Base-by-base conservation (phyloP, 352 stramenopile genomes). In the Peronospora destructor region DNA sequence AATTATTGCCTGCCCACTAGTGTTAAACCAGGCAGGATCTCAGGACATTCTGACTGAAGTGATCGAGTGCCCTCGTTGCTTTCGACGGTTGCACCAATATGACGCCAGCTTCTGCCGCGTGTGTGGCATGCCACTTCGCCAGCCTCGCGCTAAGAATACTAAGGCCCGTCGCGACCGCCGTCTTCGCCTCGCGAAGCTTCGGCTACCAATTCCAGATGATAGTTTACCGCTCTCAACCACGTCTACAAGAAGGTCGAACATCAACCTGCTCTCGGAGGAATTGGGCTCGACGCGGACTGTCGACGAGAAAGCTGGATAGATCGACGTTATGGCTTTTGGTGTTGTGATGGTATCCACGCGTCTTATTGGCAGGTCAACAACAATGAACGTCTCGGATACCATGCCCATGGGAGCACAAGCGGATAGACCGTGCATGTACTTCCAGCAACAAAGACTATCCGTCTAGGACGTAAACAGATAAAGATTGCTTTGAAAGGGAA, bases 31-130 rank as follows among this genome's bases (percentile, higher is more conserved):
- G 33, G 45, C 58, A n/a, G 64, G 61, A 7, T 57, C 61, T 14
- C 52, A 84, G 32, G 73, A 84, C 26, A 61, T 70, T 16, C 37
- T 91, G 10, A 71, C 64, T 1, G 73, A 88, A 52, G 61, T 84
- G 8, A 73, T 76, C 19, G 76, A 89, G 42, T 92, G 82, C 42
- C 74, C 70, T 14, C 77, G 77, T 13, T 89, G 79, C 53, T 91
- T 86, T 46, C 75, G 71, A 14, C 65, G 75, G 25, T 64, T 87
- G 36, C 82, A 92, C 38, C 82, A 92, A 55, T 67, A 85, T 0
- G 79, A 91, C 46, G 79, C 82, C 35, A 88, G 84, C 21, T 92
- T 89, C 37, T 92, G 82, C 37, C 75, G 82, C 29, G 67, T 84
- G 11, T 92, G 82, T 47, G 82, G 79, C 4, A 77, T 65, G 1